Conservation (phyloP, 148 eudicot species). For the Gaultheria prostrata region DNA sequence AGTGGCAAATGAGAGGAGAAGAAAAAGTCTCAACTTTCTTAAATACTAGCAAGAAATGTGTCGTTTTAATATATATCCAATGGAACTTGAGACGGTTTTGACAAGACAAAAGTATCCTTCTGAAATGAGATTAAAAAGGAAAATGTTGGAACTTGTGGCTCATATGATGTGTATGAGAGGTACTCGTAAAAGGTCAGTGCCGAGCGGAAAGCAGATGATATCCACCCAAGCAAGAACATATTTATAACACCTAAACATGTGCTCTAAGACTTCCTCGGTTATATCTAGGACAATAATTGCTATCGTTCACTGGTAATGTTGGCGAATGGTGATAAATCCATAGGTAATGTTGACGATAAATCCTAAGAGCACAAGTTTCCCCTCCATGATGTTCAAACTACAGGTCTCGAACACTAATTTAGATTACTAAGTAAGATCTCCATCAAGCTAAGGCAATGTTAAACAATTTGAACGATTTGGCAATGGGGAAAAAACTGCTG, state of each 20-base stretch:
- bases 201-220: neutral
- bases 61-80: neutral
- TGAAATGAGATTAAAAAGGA: constrained; percentile 1
- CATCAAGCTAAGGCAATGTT: neutral
- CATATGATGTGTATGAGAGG: neutral
- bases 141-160: neutral
- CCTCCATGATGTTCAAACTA: neutral
- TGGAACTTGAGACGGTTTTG: constrained; percentile 1
- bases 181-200: constrained; percentile 6
- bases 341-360: neutral
- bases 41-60: neutral
- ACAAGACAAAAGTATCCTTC: neutral
- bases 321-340: neutral
- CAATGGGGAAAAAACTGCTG: neutral
- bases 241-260: neutral
- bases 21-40: neutral
- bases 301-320: neutral
- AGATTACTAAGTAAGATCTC: neutral
- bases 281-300: neutral
- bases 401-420: neutral
- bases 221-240: constrained; percentile 11
- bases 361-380: neutral
- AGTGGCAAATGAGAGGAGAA: neutral
- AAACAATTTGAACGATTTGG: neutral
- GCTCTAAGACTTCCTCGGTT: neutral